phyloP scores from a whole-genome alignment of 2,329 filamentous ascomycete genomes.

The Dactylellina leptospora region DNA sequence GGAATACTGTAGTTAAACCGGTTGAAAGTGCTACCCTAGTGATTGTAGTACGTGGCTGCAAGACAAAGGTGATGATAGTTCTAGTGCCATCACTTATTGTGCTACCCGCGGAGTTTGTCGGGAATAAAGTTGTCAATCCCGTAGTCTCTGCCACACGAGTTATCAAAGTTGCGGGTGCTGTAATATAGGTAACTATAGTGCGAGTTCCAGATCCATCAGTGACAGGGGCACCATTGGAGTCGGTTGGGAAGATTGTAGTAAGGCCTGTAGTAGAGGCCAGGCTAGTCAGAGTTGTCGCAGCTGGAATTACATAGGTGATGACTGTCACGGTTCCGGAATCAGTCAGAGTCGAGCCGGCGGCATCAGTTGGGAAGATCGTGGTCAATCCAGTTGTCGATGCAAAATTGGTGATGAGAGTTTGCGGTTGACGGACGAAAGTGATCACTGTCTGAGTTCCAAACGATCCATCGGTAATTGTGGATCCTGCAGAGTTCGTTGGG shows the following conservation, averaged over 20 bases:
- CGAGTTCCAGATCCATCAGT: slow-evolving; percentile 2
- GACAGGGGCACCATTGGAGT: neutral
- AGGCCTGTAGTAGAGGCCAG: neutral
- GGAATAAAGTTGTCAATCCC: neutral
- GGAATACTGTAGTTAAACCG: neutral
- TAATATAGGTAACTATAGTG: neutral
- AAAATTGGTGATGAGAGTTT: neutral
- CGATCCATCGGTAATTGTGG: slow-evolving; percentile 1
- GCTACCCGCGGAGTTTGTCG: neutral
- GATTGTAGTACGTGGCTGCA: neutral
- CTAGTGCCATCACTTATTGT: neutral
- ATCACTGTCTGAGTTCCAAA: neutral
- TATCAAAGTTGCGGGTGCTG: neutral
- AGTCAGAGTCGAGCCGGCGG: neutral
- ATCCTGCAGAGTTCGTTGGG: slow-evolving; percentile 5
- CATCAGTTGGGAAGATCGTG: neutral
- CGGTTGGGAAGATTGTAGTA: slow-evolving; percentile 1
- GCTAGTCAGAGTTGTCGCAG: neutral
- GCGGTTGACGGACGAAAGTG: neutral
- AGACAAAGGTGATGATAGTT: neutral
- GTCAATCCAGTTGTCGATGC: neutral
- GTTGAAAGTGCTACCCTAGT: neutral
- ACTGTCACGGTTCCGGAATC: neutral
- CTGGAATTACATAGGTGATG: neutral
- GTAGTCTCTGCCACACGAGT: neutral